These are phyloP conservation scores for Lentinula novae-zelandiae DNA, from an alignment of 1,284 basidiomycete genomes.

Conservation along the genomic window DNA sequence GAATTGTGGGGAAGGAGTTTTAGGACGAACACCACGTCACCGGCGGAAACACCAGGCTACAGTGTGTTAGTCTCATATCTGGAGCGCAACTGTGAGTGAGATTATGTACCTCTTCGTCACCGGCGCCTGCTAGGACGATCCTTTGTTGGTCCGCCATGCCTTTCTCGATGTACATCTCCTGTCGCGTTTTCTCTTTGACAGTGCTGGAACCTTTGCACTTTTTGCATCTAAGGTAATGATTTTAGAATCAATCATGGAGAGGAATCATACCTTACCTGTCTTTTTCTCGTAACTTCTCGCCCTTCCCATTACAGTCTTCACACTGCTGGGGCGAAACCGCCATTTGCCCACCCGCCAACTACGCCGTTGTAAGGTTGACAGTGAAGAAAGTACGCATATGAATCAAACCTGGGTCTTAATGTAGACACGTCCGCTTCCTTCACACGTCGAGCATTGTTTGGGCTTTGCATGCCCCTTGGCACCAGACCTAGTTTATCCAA, in stretches of 20 bases:
- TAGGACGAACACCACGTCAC: slow-evolving; percentile 87
- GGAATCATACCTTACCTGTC: slow-evolving; percentile 56
- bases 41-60: slow-evolving; percentile 78
- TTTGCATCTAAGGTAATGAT: slow-evolving; percentile 66
- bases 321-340: slow-evolving; percentile 40
- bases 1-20: slow-evolving; percentile 66
- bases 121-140: slow-evolving; percentile 86
- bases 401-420: slow-evolving; percentile 55
- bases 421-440: slow-evolving; percentile 77
- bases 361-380: not conserved
- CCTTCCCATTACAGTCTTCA: slow-evolving; percentile 76
- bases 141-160: slow-evolving; percentile 86
- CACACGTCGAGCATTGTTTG: slow-evolving; percentile 78
- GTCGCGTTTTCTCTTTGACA: slow-evolving; percentile 83
- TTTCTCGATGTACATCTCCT: slow-evolving; percentile 83
- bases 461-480: slow-evolving; percentile 78
- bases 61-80: slow-evolving; percentile 14
- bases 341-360: not conserved
- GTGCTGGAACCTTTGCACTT: slow-evolving; percentile 91
- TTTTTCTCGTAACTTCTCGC: slow-evolving; percentile 82
- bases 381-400: not conserved
- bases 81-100: not conserved
- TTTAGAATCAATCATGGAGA: slow-evolving; percentile 8
- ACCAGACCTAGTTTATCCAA: slow-evolving; percentile 57
- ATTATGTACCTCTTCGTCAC: slow-evolving; percentile 76